phyloP scores from a whole-genome alignment of 2,329 filamentous ascomycete species.

The Ceratocystis cacaofunesta region DNA sequence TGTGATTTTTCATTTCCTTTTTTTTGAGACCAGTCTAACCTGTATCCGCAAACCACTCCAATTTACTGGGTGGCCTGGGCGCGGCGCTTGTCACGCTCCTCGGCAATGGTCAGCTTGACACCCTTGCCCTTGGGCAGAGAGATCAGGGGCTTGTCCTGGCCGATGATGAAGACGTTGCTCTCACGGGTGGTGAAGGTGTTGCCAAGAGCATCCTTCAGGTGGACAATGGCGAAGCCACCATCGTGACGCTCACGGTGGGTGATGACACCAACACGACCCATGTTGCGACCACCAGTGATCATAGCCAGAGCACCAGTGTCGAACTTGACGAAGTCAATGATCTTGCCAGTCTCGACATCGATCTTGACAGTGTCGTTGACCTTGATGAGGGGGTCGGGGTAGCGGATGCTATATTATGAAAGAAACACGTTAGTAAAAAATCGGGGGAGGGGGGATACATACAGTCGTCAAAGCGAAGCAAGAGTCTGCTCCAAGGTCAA shows the following conservation, averaged over 20 bases:
- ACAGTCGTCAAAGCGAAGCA: constrained; percentile 38
- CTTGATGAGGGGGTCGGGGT: constrained; percentile 96
- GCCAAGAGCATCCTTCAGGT: constrained; percentile 99
- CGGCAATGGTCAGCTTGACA: constrained; percentile 98
- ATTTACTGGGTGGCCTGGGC: constrained; percentile 43
- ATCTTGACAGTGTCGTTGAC: constrained; percentile 99
- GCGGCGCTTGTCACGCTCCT: constrained; percentile 97
- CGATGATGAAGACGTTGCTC: constrained; percentile 99
- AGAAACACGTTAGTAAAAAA: constrained; percentile 26
- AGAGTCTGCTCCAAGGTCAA: constrained; percentile 20
- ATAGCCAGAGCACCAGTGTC: constrained; percentile 97
- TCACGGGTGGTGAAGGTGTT: constrained; percentile 99
- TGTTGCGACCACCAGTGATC: constrained; percentile 99
- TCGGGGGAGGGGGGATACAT: constrained; percentile 27
- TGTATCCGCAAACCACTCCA: neutral
- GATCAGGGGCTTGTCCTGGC: constrained; percentile 97
- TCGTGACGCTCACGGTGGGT: constrained; percentile 99
- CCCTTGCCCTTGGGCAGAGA: constrained; percentile 99
- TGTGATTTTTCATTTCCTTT: constrained; percentile 14
- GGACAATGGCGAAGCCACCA: constrained; percentile 99
- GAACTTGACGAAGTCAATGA: constrained; percentile 95
- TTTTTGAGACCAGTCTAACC: constrained; percentile 8
- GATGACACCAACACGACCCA: constrained; percentile 99
- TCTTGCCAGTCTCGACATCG: constrained; percentile 91
- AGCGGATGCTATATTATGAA: constrained; percentile 66